Percentiles rank a stretch among this genome's conserved stretches.
These are phyloP conservation scores for Paraleonurus japonicus DNA, from an alignment of 257 asterid species.

Conservation along the genomic window DNA sequence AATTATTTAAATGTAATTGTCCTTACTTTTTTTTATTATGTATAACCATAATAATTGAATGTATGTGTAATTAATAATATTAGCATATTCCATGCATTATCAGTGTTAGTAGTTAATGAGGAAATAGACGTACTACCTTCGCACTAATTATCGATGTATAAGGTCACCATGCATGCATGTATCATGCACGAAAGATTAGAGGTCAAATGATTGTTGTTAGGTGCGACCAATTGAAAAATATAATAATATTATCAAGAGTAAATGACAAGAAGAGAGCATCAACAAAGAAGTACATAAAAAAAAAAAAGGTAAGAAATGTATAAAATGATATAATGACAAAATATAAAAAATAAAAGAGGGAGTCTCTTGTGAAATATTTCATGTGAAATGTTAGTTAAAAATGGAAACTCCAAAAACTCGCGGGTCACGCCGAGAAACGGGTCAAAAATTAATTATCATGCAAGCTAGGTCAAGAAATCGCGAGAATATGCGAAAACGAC, in stretches of 20 bases:
- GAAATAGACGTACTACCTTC: conserved; percentile 24
- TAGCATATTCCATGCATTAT: not conserved
- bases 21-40: not conserved
- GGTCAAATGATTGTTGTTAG: conserved; percentile 18
- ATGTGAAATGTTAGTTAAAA: too few species aligned
- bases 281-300: too few species aligned
- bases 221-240: not conserved
- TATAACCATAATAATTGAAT: not conserved
- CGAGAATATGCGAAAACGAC: too few species aligned
- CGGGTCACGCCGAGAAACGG: too few species aligned
- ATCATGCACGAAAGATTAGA: not conserved
- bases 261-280: not conserved
- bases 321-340: too few species aligned
- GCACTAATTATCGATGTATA: not conserved
- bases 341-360: too few species aligned
- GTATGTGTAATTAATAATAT: not conserved
- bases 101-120: not conserved
- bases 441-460: too few species aligned
- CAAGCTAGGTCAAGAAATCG: too few species aligned
- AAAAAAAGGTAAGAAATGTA: too few species aligned
- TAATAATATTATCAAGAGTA: not conserved
- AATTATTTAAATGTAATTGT: not conserved
- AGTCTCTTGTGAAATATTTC: too few species aligned
- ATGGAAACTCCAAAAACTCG: too few species aligned
- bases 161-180: not conserved